These are phyloP conservation scores for Trifolium fragiferum DNA, from an alignment of 306 rosid species.

Conservation along the genomic window DNA sequence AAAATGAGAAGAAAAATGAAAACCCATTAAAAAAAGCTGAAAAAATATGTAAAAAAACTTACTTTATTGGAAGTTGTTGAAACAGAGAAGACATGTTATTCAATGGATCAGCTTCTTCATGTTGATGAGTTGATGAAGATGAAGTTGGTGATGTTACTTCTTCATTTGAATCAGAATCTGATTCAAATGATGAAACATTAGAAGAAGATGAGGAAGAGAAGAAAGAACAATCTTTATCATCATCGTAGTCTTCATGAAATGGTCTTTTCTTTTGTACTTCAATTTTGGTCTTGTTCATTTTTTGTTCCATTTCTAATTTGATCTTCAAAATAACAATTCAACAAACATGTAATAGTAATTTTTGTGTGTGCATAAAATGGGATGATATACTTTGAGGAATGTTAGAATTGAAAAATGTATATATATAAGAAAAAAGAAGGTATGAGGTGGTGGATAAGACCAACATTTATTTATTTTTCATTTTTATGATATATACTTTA, in stretches of 20 bases:
- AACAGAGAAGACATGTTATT: constrained; percentile 49
- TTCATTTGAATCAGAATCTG: constrained; percentile 49
- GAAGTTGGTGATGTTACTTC: constrained; percentile 51
- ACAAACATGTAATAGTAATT: not conserved
- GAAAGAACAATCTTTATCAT: constrained; percentile 1
- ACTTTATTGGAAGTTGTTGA: constrained; percentile 57
- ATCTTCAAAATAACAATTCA: not conserved
- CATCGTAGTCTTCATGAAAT: constrained; percentile 28
- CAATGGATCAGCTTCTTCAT: constrained; percentile 40
- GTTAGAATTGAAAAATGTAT: not conserved
- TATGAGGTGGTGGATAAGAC: constrained; percentile 47
- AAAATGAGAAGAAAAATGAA: not conserved
- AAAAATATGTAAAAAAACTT: constrained; percentile 13
- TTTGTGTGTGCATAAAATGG: not conserved
- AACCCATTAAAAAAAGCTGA: not conserved
- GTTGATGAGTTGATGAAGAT: constrained; percentile 31
- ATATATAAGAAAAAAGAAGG: constrained; percentile 27
- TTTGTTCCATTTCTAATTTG: not conserved
- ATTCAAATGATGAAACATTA: constrained; percentile 39
- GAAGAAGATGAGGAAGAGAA: constrained; percentile 33
- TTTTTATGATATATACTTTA: not conserved
- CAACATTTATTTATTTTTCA: not conserved
- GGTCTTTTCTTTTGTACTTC: constrained; percentile 9
- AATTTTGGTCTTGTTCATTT: not conserved
- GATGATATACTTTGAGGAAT: not conserved